Evolutionary conservation across 1,284 basidiomycete species (phyloP), one percentile per base, ranked within the genome.

Genomic region (Phaffia rhodozyma): DNA sequence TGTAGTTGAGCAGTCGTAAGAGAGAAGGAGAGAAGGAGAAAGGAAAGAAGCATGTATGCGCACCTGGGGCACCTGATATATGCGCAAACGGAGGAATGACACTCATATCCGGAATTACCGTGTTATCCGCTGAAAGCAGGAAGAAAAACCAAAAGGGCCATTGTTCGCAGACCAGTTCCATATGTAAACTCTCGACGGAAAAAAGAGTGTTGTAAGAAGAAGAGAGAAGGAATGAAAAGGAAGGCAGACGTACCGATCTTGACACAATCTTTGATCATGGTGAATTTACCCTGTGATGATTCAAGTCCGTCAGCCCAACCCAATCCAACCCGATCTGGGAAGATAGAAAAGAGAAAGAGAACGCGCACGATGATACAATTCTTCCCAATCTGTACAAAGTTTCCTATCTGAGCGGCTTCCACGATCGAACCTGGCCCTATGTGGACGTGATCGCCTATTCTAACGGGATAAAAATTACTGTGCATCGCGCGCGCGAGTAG

Each of bases 401-500:
- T 89, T 0, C 96, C 96, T 43, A 98, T 91, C 2, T 86, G 87
- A 0, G 93, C 92, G 0, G 96, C 94, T 77, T 99, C 93, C 20
- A 98, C 82, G 60, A 98, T 84, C 34, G 84, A 84, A 66, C 84
- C 83, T 21, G 86, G 82, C 5, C 94, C 96, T 58, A 99, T 89
- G 66, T 91, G 86, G 30, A 97, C 94, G 73, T 90, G 86, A 75
- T 98, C 93, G 1, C 91, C 89, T 32, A 98, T 85, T 74, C 94
- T 92, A 84, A 97, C 90, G 1, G 96, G 94, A 72, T 97, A 97
- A 76, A 96, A 97, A 70, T 96, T 97, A 81, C 96, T 97, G 23
- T 3, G 23, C 25, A 20, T 59, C 43, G 16, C 48, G 50, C 38
- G 62, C 3, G 7, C 18, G 11, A 2, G 16, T 1, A 11, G 3